A percentile compares a stretch with the other conserved stretches of the same genome.
Evolutionary conservation across 1,139 yeast genomes (phyloP).

Genomic region (Geotrichum histeridarum): DNA sequence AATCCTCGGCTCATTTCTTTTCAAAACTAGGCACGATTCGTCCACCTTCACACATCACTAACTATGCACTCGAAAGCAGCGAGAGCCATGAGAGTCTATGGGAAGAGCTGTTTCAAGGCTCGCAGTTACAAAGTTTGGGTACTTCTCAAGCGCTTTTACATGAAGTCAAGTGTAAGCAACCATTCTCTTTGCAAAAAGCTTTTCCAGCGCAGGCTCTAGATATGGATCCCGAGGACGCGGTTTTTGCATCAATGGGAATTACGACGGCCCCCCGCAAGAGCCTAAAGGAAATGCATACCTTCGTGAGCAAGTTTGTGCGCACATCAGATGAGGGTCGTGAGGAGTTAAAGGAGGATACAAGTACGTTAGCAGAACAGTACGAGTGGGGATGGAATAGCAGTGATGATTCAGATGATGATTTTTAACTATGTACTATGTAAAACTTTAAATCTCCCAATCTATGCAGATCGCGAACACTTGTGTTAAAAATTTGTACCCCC

Average conservation of each 20-base stretch:
- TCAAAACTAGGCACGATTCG: constrained; percentile 34
- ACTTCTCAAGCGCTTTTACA: constrained; percentile 23
- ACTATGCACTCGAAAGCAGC: neutral
- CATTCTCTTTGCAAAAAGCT: constrained; percentile 25
- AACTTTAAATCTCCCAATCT: too few species aligned
- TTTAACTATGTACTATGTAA: neutral
- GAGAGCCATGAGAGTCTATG: constrained; percentile 11
- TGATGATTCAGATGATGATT: constrained; percentile 24
- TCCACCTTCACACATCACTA: neutral
- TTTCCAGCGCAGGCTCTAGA: constrained; percentile 26
- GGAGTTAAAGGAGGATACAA: constrained; percentile 56
- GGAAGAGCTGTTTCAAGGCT: constrained; percentile 21
- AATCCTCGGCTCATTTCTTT: constrained; percentile 32
- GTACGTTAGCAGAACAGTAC: constrained; percentile 48
- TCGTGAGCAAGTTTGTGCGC: constrained; percentile 44
- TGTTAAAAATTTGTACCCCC: too few species aligned
- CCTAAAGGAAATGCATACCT: constrained; percentile 46
- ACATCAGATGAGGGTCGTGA: constrained; percentile 56
- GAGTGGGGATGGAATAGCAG: constrained; percentile 55
- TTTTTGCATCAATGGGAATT: constrained; percentile 42
- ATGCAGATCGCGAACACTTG: neutral
- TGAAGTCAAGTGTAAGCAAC: constrained; percentile 23
- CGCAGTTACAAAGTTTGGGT: constrained; percentile 23
- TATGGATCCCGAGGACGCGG: constrained; percentile 24
- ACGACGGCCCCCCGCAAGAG: constrained; percentile 45